Percentiles rank a stretch among this genome's conserved stretches.
These are phyloP conservation scores for Stellera chamaejasme DNA, from an alignment of 345 rosid genomes.

Conservation along the genomic window DNA sequence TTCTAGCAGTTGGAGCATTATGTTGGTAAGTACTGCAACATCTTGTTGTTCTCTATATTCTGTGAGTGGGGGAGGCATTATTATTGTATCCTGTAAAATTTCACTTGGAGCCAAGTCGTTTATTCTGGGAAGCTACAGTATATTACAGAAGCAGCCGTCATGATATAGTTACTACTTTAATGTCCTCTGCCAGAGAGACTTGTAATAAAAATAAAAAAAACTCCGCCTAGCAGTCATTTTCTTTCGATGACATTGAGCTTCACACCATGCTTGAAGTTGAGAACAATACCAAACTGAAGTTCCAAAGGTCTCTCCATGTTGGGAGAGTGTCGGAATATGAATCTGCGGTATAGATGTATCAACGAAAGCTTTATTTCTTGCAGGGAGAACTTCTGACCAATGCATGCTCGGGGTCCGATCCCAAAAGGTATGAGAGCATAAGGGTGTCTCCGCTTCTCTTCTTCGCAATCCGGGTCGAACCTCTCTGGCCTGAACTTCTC, in stretches of 20 bases:
- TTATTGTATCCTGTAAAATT: too few species aligned
- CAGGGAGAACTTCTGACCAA: slow-evolving; percentile 72
- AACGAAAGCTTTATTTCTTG: slow-evolving; percentile 75
- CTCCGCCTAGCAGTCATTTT: slow-evolving; percentile 15
- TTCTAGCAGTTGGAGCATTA: slow-evolving; percentile 7
- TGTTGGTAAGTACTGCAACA: slow-evolving; percentile 30
- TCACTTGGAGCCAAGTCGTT: too few species aligned
- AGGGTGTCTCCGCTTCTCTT: slow-evolving; percentile 76
- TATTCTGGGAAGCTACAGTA: not conserved
- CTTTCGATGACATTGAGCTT: slow-evolving; percentile 56
- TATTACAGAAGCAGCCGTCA: not conserved
- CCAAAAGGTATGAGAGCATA: slow-evolving; percentile 87
- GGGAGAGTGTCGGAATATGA: slow-evolving; percentile 62
- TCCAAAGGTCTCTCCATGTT: slow-evolving; percentile 78
- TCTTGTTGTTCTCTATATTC: slow-evolving; percentile 42
- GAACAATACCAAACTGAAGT: slow-evolving; percentile 71
- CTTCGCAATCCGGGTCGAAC: slow-evolving; percentile 69
- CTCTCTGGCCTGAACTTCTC: slow-evolving; percentile 82
- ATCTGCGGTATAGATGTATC: slow-evolving; percentile 56
- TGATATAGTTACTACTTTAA: not conserved
- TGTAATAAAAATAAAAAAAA: too few species aligned
- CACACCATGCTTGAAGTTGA: slow-evolving; percentile 77
- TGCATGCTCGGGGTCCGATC: slow-evolving; percentile 87
- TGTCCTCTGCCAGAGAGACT: too few species aligned
- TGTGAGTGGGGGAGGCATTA: slow-evolving; percentile 11